Base-by-base conservation (phyloP, 352 stramenopile species). In the Phytophthora sp. region DNA sequence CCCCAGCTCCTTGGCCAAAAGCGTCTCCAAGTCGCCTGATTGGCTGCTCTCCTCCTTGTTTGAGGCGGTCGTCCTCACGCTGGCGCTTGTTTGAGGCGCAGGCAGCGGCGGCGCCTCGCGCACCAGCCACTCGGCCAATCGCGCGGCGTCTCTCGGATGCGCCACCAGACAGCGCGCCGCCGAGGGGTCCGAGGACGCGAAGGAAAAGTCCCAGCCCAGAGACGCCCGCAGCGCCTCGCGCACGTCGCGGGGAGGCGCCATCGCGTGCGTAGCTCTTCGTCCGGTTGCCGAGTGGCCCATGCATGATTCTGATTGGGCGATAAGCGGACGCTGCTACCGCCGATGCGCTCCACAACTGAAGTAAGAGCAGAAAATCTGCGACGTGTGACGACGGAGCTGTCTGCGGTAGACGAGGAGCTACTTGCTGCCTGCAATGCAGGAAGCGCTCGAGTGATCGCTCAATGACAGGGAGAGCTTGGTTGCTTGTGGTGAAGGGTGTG, bases 191-290 rank as follows among this genome's bases (percentile, higher is more conserved):
- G 48, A 66, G 9, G 74, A 84, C 32, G 69, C 58, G 63, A 79
- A 92, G n/a, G 76, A 74, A 38, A 83, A 86, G 28, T 69, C 44
- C 66, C 76, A 88, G 54, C 58, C 64, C 24, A 92, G 56, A 59
- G 66, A 41, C 41, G 44, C 28, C 24, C 51, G 43, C 45, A 89
- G 62, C 13, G 57, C 62, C 6, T 64, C 60, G 28, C 76, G 75
- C 34, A 91, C 62, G 41, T 87, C 72, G 8, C 23, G 28, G 13
- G 24, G 34, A 10, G 52, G n/a, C 18, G 34, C 37, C 45, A 69
- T 66, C 32, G 54, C 39, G 7, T 44, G 26, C 21, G 55, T 46
- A 62, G 62, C 49, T 72, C 17, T 64, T 72, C 50, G 57, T 61
- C 48, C 5, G 18, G 42, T 62, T 62, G 49, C 39, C 32, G 8